phyloP scores from a whole-genome alignment of 495 filamentous ascomycete species.

The Aspergillus carlsbadensis region DNA sequence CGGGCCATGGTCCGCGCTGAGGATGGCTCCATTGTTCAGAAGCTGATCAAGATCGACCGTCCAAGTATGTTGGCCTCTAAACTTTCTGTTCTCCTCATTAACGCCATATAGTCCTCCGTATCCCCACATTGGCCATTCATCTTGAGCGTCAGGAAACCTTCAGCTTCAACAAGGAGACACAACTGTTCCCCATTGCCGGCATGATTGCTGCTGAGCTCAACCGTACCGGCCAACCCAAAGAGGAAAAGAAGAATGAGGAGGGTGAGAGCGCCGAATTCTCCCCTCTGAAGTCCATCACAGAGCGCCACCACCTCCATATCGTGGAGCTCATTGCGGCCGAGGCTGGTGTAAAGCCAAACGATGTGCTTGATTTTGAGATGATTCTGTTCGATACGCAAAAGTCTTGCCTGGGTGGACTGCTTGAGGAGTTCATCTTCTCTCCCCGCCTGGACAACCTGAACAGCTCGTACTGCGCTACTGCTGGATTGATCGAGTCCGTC shows the following conservation, averaged over 20 bases:
- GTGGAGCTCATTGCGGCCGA: slow-evolving; percentile 83
- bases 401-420: slow-evolving; percentile 81
- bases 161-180: slow-evolving; percentile 92
- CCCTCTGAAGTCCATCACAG: slow-evolving; percentile 71
- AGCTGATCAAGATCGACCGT: slow-evolving; percentile 84
- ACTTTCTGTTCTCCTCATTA: background rate
- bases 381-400: slow-evolving; percentile 94
- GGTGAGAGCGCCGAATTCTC: slow-evolving; percentile 49
- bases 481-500: slow-evolving; percentile 80
- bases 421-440: slow-evolving; percentile 93
- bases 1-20: slow-evolving; percentile 76
- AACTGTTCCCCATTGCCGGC: slow-evolving; percentile 90
- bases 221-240: slow-evolving; percentile 52
- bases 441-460: slow-evolving; percentile 89
- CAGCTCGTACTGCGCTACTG: slow-evolving; percentile 87
- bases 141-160: slow-evolving; percentile 83
- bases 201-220: slow-evolving; percentile 86
- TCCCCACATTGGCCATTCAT: slow-evolving; percentile 92
- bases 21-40: slow-evolving; percentile 75
- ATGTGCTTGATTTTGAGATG: slow-evolving; percentile 92
- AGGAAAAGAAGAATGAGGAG: slow-evolving; percentile 33
- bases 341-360: slow-evolving; percentile 61
- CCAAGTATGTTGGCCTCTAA: slow-evolving; percentile 58
- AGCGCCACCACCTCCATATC: slow-evolving; percentile 87
- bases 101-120: slow-evolving; percentile 63